A percentile compares a stretch with the other conserved stretches of the same genome.
phyloP scores from a whole-genome alignment of 2,329 filamentous ascomycete genomes.

The Trichoderma guizhouense region DNA sequence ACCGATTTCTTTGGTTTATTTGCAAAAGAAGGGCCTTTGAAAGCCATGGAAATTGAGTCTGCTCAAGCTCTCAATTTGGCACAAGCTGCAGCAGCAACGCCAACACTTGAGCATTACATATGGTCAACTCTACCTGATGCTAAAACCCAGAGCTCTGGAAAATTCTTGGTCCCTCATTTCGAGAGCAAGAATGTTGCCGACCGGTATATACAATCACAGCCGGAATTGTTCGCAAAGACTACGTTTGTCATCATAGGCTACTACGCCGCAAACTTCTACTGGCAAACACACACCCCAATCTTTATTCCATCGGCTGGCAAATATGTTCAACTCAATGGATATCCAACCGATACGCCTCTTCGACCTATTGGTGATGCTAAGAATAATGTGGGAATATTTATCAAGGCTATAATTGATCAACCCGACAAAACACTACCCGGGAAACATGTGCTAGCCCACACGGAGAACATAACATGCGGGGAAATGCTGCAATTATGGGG shows the following conservation, averaged over 20 bases:
- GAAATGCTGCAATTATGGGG: not conserved
- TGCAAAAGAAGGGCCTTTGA: not conserved
- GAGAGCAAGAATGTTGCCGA: not conserved
- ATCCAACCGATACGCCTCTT: not conserved
- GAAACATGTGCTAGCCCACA: not conserved
- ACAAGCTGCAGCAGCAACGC: not conserved
- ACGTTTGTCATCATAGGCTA: not conserved
- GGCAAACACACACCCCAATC: not conserved
- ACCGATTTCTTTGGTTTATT: not conserved
- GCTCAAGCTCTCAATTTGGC: not conserved
- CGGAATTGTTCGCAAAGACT: not conserved
- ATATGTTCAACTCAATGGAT: not conserved
- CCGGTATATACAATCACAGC: not conserved
- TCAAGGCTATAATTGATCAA: not conserved
- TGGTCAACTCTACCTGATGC: not conserved
- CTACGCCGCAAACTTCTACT: not conserved
- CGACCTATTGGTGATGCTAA: not conserved
- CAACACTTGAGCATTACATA: not conserved
- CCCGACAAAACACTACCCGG: not conserved
- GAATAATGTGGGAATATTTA: not conserved
- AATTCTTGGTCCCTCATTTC: not conserved
- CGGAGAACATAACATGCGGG: not conserved
- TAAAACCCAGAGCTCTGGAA: not conserved
- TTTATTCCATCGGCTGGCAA: not conserved
- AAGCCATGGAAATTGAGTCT: not conserved